Evolutionary conservation across 148 eudicot species (phyloP).

Genomic region (Persicaria maculosa): DNA sequence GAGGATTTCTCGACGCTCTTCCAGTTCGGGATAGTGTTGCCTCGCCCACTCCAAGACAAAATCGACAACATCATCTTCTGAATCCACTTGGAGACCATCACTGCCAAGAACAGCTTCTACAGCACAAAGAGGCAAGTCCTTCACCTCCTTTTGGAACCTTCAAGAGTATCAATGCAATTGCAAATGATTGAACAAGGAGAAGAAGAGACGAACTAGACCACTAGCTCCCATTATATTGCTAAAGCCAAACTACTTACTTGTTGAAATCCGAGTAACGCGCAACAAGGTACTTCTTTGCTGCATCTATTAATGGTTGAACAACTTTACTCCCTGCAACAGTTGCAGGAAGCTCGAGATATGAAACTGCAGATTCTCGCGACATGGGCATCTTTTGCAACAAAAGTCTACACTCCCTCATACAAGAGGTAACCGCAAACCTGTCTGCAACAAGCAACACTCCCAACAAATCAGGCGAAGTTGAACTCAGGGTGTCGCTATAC

Average conservation of each 20-base stretch:
- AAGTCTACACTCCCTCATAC: conserved; percentile 65
- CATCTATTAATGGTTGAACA: conserved; percentile 72
- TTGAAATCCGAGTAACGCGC: conserved; percentile 54
- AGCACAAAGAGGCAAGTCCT: conserved; percentile 68
- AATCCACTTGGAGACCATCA: conserved; percentile 78
- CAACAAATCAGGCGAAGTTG: conserved; percentile 48
- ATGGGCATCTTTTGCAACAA: conserved; percentile 46
- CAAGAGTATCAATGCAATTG: neutral
- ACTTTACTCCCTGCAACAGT: conserved; percentile 71
- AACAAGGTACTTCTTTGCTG: conserved; percentile 61
- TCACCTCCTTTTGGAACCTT: conserved; percentile 72
- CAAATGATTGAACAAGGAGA: too few relatives aligned
- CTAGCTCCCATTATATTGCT: neutral
- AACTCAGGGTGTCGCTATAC: conserved; percentile 55
- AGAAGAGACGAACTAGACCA: neutral
- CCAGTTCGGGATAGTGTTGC: conserved; percentile 50
- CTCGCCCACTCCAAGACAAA: conserved; percentile 71
- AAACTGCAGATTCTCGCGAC: conserved; percentile 68
- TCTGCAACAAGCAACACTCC: conserved; percentile 78
- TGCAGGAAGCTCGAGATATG: conserved; percentile 65
- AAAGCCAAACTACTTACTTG: conserved; percentile 35
- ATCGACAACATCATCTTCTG: conserved; percentile 79
- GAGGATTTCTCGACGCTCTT: conserved; percentile 67
- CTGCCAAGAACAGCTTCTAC: conserved; percentile 70
- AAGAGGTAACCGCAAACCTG: conserved; percentile 74